These are phyloP conservation scores for Rhodamnia rubescens DNA, from an alignment of 345 rosid genomes.

Conservation along the genomic window DNA sequence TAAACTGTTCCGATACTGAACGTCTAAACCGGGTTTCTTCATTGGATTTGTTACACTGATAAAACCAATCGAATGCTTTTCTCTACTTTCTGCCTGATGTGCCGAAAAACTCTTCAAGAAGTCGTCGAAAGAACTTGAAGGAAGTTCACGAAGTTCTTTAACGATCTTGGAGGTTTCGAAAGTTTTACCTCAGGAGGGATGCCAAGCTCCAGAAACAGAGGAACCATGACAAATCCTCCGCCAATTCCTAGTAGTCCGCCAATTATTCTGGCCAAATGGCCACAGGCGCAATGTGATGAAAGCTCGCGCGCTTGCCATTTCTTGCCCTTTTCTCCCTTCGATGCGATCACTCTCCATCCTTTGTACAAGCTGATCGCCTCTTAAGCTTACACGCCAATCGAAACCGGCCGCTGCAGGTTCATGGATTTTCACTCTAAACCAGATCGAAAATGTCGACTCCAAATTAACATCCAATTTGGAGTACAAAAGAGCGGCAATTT, in stretches of 20 bases:
- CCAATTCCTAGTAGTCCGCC: constrained; percentile 34
- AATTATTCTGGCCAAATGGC: constrained; percentile 17
- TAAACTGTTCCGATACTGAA: neutral
- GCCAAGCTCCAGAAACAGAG: constrained; percentile 31
- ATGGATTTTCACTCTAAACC: neutral
- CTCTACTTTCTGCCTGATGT: neutral
- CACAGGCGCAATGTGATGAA: constrained; percentile 4
- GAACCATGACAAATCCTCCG: constrained; percentile 33
- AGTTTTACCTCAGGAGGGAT: constrained; percentile 23
- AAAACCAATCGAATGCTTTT: neutral
- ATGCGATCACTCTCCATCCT: constrained; percentile 20
- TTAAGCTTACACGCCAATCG: constrained; percentile 3
- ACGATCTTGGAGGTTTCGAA: neutral
- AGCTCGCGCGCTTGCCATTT: constrained; percentile 7
- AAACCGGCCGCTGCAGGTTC: constrained; percentile 11
- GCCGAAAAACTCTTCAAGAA: neutral
- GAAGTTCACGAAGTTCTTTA: neutral
- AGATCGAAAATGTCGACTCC: neutral
- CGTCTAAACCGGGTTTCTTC: neutral
- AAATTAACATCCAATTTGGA: neutral
- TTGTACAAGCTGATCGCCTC: constrained; percentile 23
- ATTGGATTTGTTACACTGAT: neutral
- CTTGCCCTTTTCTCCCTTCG: constrained; percentile 12
- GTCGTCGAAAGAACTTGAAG: neutral
- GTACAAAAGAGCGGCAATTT: neutral